These are phyloP conservation scores for Cicer pinnatifidum DNA, from an alignment of 306 rosid genomes.

Conservation along the genomic window DNA sequence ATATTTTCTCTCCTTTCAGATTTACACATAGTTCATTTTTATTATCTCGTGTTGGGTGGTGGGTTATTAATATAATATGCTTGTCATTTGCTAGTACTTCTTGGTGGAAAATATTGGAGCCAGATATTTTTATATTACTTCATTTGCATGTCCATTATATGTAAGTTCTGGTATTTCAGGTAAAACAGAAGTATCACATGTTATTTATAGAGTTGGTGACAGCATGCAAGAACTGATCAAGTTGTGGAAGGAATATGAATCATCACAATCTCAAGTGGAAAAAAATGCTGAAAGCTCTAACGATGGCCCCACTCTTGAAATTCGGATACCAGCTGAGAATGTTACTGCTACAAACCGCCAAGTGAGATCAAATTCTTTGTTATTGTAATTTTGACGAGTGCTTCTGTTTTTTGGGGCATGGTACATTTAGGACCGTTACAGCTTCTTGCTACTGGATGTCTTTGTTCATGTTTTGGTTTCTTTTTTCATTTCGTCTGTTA, in stretches of 20 bases:
- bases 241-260: conserved; percentile 81
- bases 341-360: conserved; percentile 95
- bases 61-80: conserved; percentile 13
- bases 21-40: conserved; percentile 11
- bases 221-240: conserved; percentile 92
- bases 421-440: conserved; percentile 7
- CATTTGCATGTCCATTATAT: conserved; percentile 35
- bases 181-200: conserved; percentile 71
- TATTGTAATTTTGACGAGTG: conserved; percentile 21
- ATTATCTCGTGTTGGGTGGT: conserved; percentile 29
- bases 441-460: conserved; percentile 18
- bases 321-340: conserved; percentile 86
- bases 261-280: conserved; percentile 65
- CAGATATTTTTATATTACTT: conserved; percentile 34
- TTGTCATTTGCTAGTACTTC: conserved; percentile 8
- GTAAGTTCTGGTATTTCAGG: conserved; percentile 61
- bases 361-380: conserved; percentile 55
- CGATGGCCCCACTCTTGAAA: conserved; percentile 84
- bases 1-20: conserved; percentile 9
- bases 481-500: conserved; percentile 33
- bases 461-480: conserved; percentile 33
- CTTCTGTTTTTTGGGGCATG: not conserved
- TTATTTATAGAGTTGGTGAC: conserved; percentile 88
- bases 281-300: conserved; percentile 64
- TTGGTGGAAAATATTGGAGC: conserved; percentile 19